Base-by-base conservation (phyloP, 352 stramenopile genomes). In the Globisporangium irregulare region DNA sequence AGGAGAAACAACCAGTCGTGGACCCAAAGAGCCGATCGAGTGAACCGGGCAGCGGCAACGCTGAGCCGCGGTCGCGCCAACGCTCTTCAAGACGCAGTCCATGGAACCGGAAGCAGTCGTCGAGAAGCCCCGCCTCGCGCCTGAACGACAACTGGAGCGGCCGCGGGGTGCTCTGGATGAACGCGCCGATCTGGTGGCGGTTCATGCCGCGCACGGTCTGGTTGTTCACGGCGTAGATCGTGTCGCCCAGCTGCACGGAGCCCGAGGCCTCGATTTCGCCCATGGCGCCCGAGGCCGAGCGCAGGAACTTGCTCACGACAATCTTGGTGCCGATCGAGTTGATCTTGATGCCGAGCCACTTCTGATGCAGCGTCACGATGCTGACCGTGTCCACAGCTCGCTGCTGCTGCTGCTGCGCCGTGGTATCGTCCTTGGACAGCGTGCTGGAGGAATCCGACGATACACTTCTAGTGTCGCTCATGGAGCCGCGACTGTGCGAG, bases 291-390 rank as follows among this genome's bases (percentile, higher is more conserved):
- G 77, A 82, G 10, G 82, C 79, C 25, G 81, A 71, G 8, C 80
- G 82, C 57, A 91, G 48, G 34, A 92, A 92, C 55, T 89, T 90
- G 73, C 84, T 92, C 58, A 92, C 76, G 41, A 91, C 76, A 53
- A 92, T 79, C 29, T 81, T 79, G 46, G 83, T 83, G 22, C 84
- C 84, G 58, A 92, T 84, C 57, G 81, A 88, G 66, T 89, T 91
- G 66, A 92, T 91, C 73, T 91, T 91, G 43, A 92, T 74, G 25
- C 84, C 82, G 20, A 92, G 72, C 84, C 82, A 92, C 58, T 90
- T 86, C 61, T 89, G 83, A 20, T 82, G 74, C 34, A 92, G 74
- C 51, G 80, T 79, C 8, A 92, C 75, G 9, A 73, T 73, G 48
- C 73, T 73, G 51, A 78, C 53, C 25, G 48, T 55, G 41, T 76